Percentiles rank a stretch among this genome's conserved stretches.
phyloP scores from a whole-genome alignment of 257 asterid species.

The Scutellaria baicalensis region DNA sequence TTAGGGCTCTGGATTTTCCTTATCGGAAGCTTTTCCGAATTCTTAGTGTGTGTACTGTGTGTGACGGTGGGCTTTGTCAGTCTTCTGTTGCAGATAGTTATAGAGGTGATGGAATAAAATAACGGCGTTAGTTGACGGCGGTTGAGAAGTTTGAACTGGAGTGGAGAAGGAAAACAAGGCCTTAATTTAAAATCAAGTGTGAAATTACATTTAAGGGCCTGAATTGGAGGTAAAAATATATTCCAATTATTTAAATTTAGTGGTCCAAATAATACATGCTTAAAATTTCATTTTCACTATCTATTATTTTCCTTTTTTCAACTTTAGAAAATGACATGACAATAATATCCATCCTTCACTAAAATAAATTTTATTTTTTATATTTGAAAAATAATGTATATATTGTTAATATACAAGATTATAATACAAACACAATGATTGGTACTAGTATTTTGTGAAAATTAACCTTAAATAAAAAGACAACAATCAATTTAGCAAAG shows the following conservation, averaged over 20 bases:
- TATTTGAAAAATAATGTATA: too few species aligned
- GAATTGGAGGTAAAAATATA: constrained; percentile 28
- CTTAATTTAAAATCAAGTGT: not conserved
- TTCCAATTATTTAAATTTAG: constrained; percentile 12
- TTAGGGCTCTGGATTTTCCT: constrained; percentile 10
- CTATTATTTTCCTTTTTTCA: not conserved
- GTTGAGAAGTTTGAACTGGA: constrained; percentile 30
- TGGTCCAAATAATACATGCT: constrained; percentile 14
- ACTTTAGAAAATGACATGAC: not conserved
- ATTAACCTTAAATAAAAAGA: too few species aligned
- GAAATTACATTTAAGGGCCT: constrained; percentile 15
- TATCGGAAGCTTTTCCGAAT: constrained; percentile 15
- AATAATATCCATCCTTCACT: too few species aligned
- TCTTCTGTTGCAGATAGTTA: constrained; percentile 34
- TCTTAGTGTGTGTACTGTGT: constrained; percentile 7
- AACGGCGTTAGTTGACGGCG: constrained; percentile 52
- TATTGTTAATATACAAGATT: too few species aligned
- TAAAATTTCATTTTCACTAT: not conserved
- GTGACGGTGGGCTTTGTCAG: constrained; percentile 25
- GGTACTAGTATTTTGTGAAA: too few species aligned
- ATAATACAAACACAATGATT: too few species aligned
- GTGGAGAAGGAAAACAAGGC: constrained; percentile 10
- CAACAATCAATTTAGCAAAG: not conserved
- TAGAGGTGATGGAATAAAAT: constrained; percentile 17
- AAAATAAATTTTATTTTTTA: too few species aligned